These are phyloP conservation scores for Spongispora temasekensis DNA, from an alignment of 1,284 basidiomycete species.

Conservation along the genomic window DNA sequence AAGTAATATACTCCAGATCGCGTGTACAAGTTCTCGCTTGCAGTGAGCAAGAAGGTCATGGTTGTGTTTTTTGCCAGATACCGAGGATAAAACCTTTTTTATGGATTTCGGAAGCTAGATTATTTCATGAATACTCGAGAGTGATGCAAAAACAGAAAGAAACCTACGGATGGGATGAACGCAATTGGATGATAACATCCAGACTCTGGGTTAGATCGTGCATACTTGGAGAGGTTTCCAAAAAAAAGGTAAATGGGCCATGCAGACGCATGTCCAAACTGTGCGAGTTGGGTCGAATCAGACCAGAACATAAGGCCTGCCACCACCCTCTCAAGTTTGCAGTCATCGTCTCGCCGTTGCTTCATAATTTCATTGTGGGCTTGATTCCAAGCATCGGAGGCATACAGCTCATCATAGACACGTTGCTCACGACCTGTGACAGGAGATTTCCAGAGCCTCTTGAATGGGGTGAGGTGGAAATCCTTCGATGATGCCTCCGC, in stretches of 20 bases:
- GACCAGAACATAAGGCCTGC: slow-evolving; percentile 37
- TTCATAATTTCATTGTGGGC: slow-evolving; percentile 1
- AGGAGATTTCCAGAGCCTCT: background rate
- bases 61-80: background rate
- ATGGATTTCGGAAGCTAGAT: background rate
- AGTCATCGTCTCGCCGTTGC: slow-evolving; percentile 11
- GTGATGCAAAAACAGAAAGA: background rate
- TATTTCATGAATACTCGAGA: background rate
- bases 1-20: background rate
- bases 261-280: slow-evolving; percentile 35
- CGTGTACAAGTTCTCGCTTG: background rate
- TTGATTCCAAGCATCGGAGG: slow-evolving; percentile 5
- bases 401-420: slow-evolving; percentile 10
- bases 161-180: background rate
- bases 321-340: slow-evolving; percentile 11
- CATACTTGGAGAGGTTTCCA: background rate
- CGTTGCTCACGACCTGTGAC: background rate
- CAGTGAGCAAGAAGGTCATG: background rate
- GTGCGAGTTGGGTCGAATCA: slow-evolving; percentile 38
- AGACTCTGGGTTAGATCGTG: background rate
- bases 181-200: background rate
- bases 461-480: slow-evolving; percentile 11
- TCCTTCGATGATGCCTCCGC: background rate
- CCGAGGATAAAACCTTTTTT: background rate
- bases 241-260: slow-evolving; percentile 31